Conservation (phyloP, 2,329 filamentous ascomycete genomes). For the Talaromyces sp. region DNA sequence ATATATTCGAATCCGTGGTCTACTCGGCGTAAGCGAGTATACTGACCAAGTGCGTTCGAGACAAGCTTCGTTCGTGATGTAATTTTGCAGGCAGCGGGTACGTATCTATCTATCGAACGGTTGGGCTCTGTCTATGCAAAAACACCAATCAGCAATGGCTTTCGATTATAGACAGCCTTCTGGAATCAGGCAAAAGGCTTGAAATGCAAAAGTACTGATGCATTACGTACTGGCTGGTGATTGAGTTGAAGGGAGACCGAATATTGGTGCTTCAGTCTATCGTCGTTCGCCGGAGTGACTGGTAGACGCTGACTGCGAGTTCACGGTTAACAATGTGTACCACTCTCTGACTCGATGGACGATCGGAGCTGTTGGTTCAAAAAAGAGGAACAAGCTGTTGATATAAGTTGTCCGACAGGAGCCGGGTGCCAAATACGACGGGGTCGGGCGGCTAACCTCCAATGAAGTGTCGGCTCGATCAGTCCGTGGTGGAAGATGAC, state of each 20-base stretch:
- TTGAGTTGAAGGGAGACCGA: neutral
- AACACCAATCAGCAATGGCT: neutral
- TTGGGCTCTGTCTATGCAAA: neutral
- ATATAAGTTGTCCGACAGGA: neutral
- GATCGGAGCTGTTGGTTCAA: no score
- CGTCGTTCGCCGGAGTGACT: neutral
- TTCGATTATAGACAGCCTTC: neutral
- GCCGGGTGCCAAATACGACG: neutral
- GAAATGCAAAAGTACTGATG: neutral
- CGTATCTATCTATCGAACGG: neutral
- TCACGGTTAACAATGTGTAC: neutral
- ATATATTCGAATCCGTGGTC: neutral
- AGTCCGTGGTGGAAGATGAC: neutral
- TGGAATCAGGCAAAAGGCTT: neutral
- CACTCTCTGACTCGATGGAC: neutral
- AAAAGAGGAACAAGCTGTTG: neutral
- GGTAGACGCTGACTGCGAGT: neutral
- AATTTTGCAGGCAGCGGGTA: neutral
- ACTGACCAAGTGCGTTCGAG: neutral
- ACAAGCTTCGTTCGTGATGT: slow-evolving; percentile 1
- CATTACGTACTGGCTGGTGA: neutral
- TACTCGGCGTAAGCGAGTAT: neutral
- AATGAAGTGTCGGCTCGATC: neutral
- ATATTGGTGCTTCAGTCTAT: neutral
- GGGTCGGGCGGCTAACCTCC: slow-evolving; percentile 3